Evolutionary conservation across 2,329 filamentous ascomycete genomes (phyloP).

Genomic region (Chalaropsis thielavioides): DNA sequence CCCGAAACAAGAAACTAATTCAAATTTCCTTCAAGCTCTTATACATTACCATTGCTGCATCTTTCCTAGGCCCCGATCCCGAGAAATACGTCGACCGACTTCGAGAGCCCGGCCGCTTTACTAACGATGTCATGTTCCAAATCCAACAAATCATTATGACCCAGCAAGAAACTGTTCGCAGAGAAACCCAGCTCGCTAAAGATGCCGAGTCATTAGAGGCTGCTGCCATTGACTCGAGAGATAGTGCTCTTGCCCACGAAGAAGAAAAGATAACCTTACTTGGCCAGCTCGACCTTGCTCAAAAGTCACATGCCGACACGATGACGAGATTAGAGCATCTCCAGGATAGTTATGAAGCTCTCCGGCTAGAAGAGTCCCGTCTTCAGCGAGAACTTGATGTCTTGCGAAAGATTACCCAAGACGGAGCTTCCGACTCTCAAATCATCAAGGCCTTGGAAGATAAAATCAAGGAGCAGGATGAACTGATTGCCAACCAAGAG

Average conservation of each 20-base stretch:
- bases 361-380: constrained; percentile 48
- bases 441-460: constrained; percentile 40
- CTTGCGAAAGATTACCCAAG: constrained; percentile 34
- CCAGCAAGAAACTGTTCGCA: constrained; percentile 23
- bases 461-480: constrained; percentile 51
- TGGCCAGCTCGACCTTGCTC: constrained; percentile 37
- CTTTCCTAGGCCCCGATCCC: constrained; percentile 44
- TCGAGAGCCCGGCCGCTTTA: constrained; percentile 25
- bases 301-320: constrained; percentile 44
- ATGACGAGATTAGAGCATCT: constrained; percentile 45
- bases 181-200: constrained; percentile 22
- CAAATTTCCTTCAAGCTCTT: constrained; percentile 32
- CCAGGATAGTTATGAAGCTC: constrained; percentile 47
- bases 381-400: constrained; percentile 40
- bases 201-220: constrained; percentile 21
- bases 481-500: constrained; percentile 57
- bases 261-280: constrained; percentile 38
- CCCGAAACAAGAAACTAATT: constrained; percentile 5
- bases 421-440: constrained; percentile 38
- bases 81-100: constrained; percentile 38
- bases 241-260: constrained; percentile 43
- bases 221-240: constrained; percentile 31
- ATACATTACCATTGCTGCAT: constrained; percentile 46
- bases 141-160: constrained; percentile 35
- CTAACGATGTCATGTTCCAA: constrained; percentile 30